phyloP scores from a whole-genome alignment of 108 stramenopile species.

The Ochromonas danica region DNA sequence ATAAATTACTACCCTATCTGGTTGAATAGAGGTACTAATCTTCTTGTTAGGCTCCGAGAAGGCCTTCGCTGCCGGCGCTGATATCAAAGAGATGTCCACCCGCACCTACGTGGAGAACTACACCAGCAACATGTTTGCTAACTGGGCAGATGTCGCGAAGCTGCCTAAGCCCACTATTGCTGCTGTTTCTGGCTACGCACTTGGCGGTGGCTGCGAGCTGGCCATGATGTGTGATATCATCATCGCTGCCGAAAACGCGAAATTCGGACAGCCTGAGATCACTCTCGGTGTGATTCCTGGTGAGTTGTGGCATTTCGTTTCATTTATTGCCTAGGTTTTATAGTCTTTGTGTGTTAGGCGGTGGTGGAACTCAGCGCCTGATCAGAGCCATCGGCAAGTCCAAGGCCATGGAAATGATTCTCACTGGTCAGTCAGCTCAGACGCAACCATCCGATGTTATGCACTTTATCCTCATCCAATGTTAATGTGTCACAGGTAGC shows the following conservation, averaged over 20 bases:
- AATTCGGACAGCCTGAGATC: constrained; percentile 98
- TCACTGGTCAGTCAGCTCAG: no score
- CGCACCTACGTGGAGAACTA: constrained; percentile 72
- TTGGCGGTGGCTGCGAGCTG: constrained; percentile 97
- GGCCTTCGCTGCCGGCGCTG: constrained; percentile 85
- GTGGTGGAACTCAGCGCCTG: constrained; percentile 92
- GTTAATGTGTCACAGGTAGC: no score
- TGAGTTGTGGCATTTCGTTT: constrained; percentile 37
- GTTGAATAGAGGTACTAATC: neutral
- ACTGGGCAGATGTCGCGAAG: constrained; percentile 78
- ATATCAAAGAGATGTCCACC: constrained; percentile 89
- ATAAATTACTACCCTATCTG: neutral
- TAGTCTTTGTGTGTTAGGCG: neutral
- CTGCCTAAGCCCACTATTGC: constrained; percentile 75
- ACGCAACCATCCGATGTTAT: no score
- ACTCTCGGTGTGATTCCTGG: constrained; percentile 93
- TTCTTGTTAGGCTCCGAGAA: constrained; percentile 56
- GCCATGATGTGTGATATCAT: constrained; percentile 99
- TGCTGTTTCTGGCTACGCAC: constrained; percentile 92
- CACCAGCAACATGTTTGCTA: constrained; percentile 82
- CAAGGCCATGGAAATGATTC: constrained; percentile 94
- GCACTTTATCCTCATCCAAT: no score
- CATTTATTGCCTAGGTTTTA: no score
- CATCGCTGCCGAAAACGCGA: constrained; percentile 81
- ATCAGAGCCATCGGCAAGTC: constrained; percentile 92